phyloP scores from a whole-genome alignment of 306 rosid species.

The Quercus alba region DNA sequence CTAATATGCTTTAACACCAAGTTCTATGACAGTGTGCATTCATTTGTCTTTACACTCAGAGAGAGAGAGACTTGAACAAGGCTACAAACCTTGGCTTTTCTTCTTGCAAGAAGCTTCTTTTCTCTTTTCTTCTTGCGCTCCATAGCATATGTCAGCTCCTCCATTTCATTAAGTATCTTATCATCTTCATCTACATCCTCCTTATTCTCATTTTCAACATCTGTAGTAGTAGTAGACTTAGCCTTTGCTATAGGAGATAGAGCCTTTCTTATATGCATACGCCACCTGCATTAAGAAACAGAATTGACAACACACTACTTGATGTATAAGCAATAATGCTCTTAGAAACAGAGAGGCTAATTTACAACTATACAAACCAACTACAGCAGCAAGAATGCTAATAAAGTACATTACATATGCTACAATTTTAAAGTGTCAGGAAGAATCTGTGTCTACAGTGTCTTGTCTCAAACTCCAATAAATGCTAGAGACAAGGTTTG shows the following conservation, averaged over 20 bases:
- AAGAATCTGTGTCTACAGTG: background rate
- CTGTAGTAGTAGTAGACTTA: constrained; percentile 23
- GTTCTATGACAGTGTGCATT: background rate
- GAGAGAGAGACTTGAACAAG: background rate
- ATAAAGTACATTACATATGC: background rate
- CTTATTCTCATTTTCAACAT: constrained; percentile 32
- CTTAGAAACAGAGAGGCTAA: background rate
- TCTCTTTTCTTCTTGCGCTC: constrained; percentile 80
- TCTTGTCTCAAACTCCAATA: background rate
- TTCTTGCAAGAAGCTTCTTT: constrained; percentile 72
- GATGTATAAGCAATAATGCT: background rate
- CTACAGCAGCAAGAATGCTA: background rate
- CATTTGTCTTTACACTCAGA: no score
- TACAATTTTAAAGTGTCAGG: background rate
- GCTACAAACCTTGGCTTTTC: constrained; percentile 66
- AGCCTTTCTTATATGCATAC: constrained; percentile 46
- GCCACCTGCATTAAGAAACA: constrained; percentile 36
- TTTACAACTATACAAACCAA: background rate
- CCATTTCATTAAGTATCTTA: constrained; percentile 87
- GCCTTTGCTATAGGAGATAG: constrained; percentile 44
- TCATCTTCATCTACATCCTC: constrained; percentile 81
- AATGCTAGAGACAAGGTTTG: background rate
- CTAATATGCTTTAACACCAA: background rate
- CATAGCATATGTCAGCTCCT: constrained; percentile 71
- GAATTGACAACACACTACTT: background rate